A percentile compares a stretch with the other conserved stretches of the same genome.
These are phyloP conservation scores for Annulohypoxylon stygium DNA, from an alignment of 495 filamentous ascomycete species.

Conservation along the genomic window DNA sequence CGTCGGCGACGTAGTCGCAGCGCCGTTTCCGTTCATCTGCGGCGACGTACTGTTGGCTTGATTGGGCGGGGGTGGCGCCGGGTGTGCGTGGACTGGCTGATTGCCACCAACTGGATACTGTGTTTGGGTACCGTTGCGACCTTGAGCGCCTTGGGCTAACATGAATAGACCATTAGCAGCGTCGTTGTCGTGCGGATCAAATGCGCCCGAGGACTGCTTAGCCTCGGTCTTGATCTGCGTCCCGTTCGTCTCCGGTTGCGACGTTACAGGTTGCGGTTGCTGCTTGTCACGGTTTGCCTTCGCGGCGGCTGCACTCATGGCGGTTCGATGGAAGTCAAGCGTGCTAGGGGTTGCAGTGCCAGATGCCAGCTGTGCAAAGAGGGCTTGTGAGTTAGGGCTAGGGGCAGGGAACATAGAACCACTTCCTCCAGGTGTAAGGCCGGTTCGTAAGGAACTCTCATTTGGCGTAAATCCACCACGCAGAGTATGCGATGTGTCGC, in stretches of 20 bases:
- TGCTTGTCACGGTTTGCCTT: slow-evolving; percentile 63
- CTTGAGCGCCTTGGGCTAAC: slow-evolving; percentile 84
- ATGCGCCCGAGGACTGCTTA: slow-evolving; percentile 68
- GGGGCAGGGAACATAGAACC: slow-evolving; percentile 98
- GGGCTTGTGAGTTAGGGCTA: slow-evolving; percentile 84
- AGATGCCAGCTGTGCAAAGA: slow-evolving; percentile 82
- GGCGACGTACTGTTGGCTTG: slow-evolving; percentile 66
- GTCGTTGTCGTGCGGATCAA: slow-evolving; percentile 91
- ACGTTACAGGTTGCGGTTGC: slow-evolving; percentile 58
- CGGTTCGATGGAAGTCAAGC: slow-evolving; percentile 94
- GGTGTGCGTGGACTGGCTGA: slow-evolving; percentile 57
- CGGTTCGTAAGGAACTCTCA: slow-evolving; percentile 93
- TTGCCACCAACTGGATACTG: slow-evolving; percentile 67
- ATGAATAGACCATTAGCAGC: slow-evolving; percentile 95
- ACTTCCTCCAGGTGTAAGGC: slow-evolving; percentile 93
- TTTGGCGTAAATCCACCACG: slow-evolving; percentile 92
- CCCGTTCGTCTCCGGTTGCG: slow-evolving; percentile 64
- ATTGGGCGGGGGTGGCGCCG: slow-evolving; percentile 47
- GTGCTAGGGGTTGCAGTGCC: slow-evolving; percentile 89
- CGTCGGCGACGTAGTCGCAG: slow-evolving; percentile 57
- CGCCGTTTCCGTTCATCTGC: slow-evolving; percentile 62
- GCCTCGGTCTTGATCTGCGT: slow-evolving; percentile 57
- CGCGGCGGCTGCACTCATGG: slow-evolving; percentile 80
- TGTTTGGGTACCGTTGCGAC: slow-evolving; percentile 68
- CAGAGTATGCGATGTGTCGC: slow-evolving; percentile 81